phyloP scores from a whole-genome alignment of 331 rosid species.

The Acacia pycnantha region DNA sequence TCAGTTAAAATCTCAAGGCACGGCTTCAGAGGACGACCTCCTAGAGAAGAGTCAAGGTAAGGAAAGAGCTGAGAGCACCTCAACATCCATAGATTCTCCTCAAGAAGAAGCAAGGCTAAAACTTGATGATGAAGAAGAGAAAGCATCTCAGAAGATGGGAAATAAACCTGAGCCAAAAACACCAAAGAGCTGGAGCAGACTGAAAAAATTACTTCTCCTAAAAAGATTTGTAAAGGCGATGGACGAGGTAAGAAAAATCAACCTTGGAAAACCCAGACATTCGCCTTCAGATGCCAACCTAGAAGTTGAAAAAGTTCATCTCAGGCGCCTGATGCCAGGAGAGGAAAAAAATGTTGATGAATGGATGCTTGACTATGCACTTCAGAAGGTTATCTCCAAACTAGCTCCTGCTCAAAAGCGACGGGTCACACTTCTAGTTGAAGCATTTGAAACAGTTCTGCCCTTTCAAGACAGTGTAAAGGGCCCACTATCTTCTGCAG shows the following conservation, averaged over 20 bases:
- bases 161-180: conserved; percentile 36
- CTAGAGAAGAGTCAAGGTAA: conserved; percentile 35
- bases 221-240: conserved; percentile 86
- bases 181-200: conserved; percentile 77
- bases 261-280: conserved; percentile 34
- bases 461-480: conserved; percentile 55
- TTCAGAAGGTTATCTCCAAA: conserved; percentile 76
- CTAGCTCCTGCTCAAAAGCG: conserved; percentile 75
- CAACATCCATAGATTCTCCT: conserved; percentile 31
- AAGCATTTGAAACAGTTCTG: conserved; percentile 77
- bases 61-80: conserved; percentile 24
- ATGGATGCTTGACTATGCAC: conserved; percentile 93
- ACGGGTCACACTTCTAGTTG: conserved; percentile 67
- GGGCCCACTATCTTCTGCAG: conserved; percentile 23
- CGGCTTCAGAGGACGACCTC: conserved; percentile 31
- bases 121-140: conserved; percentile 36
- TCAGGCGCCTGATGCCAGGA: conserved; percentile 53
- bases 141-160: conserved; percentile 32
- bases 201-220: conserved; percentile 65
- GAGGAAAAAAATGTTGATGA: conserved; percentile 64
- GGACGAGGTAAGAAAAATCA: conserved; percentile 64
- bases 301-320: conserved; percentile 58
- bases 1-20: conserved; percentile 28
- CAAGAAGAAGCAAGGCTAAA: conserved; percentile 18
- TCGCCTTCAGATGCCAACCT: conserved; percentile 42